Base-by-base conservation (phyloP, 352 stramenopile genomes). In the Elongisporangium senticosum region DNA sequence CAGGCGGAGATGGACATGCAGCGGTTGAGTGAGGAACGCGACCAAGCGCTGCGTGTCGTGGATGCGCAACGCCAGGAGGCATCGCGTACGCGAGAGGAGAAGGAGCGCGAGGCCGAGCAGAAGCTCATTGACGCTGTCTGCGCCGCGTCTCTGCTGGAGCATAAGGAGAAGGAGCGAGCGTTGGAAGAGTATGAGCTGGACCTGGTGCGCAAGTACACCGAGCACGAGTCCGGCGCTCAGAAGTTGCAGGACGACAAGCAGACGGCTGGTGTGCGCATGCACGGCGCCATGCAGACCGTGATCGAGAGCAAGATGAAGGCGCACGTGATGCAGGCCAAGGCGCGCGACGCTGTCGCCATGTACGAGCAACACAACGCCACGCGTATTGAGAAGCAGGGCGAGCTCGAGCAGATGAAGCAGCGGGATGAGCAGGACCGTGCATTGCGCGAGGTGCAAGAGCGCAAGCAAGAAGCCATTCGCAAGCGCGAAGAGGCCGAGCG, bases 81-180 rank as follows among this genome's bases (percentile, higher is more conserved):
- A 15, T 75, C 79, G 22, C 78, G 70, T 13, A 62, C 61, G 1
- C 67, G 80, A 1, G 68, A 86, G 56, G 71, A 80, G 22, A 75
- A 79, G 2, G 74, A 91, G 54, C 64, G 75, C 24, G 62, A 84
- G 23, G 75, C 76, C 5, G 82, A 94, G n/a, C 73, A 81, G 56
- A 90, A 92, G 58, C 67, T 94, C 17, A 68, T 94, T 10, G 79
- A 91, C 21, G 85, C 85, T 0, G 85, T 94, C 22, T 88, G 83
- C 57, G 82, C 86, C 59, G 85, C 80, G 20, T 94, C 85, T 20
- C 64, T 94, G 52, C 69, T 79, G 13, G 85, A 92, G 58, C 89
- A 64, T 54, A 91, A 88, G 24, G 77, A 89, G 26, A 77, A 77
- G 19, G 69, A 92, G 65, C 82, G 79, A 39, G 75, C 69, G 20